Base-by-base conservation (phyloP, 192 early-diverging fungal species). In the Coemansia asiatica region DNA sequence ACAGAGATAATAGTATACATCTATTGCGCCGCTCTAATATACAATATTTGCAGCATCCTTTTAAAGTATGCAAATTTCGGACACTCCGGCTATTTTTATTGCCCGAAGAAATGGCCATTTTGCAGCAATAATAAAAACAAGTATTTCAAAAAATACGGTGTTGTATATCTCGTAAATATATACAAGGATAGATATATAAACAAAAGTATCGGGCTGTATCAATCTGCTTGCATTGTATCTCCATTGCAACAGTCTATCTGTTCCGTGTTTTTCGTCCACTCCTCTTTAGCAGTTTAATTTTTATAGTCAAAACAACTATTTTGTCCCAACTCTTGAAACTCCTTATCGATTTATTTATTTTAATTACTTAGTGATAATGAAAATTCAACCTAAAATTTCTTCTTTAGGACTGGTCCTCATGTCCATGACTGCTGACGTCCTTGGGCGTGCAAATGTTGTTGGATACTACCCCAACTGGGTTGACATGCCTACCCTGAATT, bases 391-490 rank as follows among this genome's bases (percentile, higher is more conserved):
- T 13, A 9, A 15, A 18, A 19, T 33, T 29, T 33, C 1, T 6
- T 27, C 33, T 63, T n/a, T 26, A 55, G 40, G 40, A 44, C 40
- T 44, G 15, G 6, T 44, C 10, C 40, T 44, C 40, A 5, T 44
- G 15, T 44, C 25, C 25, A 23, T 61, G 36, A 51, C 51, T 21
- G 58, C 21, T 12, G n/a, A 35, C 10, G 58, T 38, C 38, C 31
- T 67, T 54, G 66, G 66, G 12, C 57, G 66, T 18, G 66, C 54
- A 15, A 67, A 67, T 18, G 68, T 69, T 16, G 68, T 69, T 21
- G 68, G 68, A 22, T 73, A 73, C 66, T 73, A 73, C 22, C 71
- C 71, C 44, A 72, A 62, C 60, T 72, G 71, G 71, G 48, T 71
- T 1, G 35, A 60, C 40, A 68, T 75, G 66, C 57, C 66, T 4